Base-by-base conservation (phyloP, 2,329 filamentous ascomycete species). In the Phaeomoniella chlamydospora region DNA sequence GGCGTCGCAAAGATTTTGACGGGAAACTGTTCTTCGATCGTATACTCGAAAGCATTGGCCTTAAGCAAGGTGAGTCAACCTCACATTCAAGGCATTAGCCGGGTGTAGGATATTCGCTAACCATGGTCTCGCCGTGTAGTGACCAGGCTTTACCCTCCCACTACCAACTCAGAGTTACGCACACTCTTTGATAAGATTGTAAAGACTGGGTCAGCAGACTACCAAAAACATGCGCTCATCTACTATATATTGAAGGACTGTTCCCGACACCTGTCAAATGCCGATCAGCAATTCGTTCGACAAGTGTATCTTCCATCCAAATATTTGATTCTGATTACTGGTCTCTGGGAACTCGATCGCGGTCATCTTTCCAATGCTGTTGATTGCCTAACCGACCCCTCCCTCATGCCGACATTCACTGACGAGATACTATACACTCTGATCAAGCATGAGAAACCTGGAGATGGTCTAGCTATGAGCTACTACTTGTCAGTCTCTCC, bases 171-270 rank as follows among this genome's bases (percentile, higher is more conserved):
- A 40, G 72, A 75, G 30, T 67, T 92, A 18, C 72, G 74, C 45
- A 70, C 73, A 29, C 67, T 92, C 4, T 77, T 87, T 57, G 64
- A 74, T 41, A 72, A 76, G 40, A 77, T 93, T 43, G 70, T 77
- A 53, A 67, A 74, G 16, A 72, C 66, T 37, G 63, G 62, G 34
- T 74, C 79, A 45, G 71, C 78, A 5, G 67, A 73, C 37, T 80
- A 87, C 54, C 78, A 87, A 60, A 87, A 87, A 55, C 74, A 86
- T 45, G 83, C 84, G 13, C 69, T 90, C 33, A 66, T 92, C 43
- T 92, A 83, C 64, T 93, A 92, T 54, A 64, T 92, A 29, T 68
- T 92, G 3, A 77, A 84, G 49, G 83, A 92, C 53, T 72, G 80
- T 50, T 6, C 22, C 9, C 72, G 79, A 48, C 57, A 63, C 29